These are phyloP conservation scores for Umbelopsis vinacea DNA, from an alignment of 192 early-diverging fungal genomes.

Conservation along the genomic window DNA sequence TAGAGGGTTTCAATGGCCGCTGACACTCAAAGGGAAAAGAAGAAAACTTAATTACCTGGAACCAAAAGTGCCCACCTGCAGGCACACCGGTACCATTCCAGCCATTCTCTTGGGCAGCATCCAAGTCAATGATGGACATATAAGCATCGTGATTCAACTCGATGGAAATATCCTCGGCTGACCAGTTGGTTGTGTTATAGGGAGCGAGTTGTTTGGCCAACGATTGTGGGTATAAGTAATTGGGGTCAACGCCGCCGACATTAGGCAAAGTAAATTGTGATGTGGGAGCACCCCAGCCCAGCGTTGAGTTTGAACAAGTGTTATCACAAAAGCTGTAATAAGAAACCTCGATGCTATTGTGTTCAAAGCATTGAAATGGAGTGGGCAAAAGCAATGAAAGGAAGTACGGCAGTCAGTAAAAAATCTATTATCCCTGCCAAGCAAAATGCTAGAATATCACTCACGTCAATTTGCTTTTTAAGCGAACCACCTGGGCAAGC, in stretches of 20 bases:
- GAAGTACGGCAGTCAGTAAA: neutral
- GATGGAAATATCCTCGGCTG: constrained; percentile 3
- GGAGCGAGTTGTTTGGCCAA: constrained; percentile 24
- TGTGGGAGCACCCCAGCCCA: constrained; percentile 33
- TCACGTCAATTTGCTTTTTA: constrained; percentile 36
- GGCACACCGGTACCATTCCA: constrained; percentile 38
- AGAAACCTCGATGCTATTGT: constrained; percentile 17
- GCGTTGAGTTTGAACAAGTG: constrained; percentile 28
- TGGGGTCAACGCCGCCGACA: constrained; percentile 10
- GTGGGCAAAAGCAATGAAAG: no score
- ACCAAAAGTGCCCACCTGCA: constrained; percentile 37
- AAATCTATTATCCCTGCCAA: neutral
- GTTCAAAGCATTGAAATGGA: neutral
- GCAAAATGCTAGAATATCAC: neutral
- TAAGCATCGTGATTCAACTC: constrained; percentile 25
- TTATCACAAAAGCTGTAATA: constrained; percentile 36
- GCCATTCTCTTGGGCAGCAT: constrained; percentile 12
- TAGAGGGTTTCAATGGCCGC: neutral
- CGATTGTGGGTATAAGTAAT: constrained; percentile 24
- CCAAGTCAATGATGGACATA: constrained; percentile 3
- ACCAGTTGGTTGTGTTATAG: constrained; percentile 19
- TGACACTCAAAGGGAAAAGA: neutral
- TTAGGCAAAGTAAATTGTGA: constrained; percentile 26
- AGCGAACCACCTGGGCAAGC: constrained; percentile 30
- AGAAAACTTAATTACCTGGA: constrained; percentile 11